A percentile compares a stretch with the other conserved stretches of the same genome.
Conservation (phyloP, 371 early-diverging fungal species). For the Mucor plumbeus region DNA sequence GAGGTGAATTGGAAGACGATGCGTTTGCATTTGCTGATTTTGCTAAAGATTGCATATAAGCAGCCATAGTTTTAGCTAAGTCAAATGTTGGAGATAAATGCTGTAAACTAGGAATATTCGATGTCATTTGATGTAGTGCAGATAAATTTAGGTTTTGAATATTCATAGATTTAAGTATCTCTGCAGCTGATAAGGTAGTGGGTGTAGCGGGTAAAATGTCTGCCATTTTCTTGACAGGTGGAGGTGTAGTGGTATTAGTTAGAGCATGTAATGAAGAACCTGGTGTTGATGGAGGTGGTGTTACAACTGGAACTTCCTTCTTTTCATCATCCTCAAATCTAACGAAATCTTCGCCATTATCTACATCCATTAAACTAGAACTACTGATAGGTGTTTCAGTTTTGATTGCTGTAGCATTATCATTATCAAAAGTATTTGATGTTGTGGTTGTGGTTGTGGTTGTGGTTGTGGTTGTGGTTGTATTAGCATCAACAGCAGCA, state of each 20-base stretch:
- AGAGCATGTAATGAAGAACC: background rate
- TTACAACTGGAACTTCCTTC: constrained; percentile 13
- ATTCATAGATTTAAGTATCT: constrained; percentile 40
- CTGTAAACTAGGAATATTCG: constrained; percentile 42
- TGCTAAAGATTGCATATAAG: constrained; percentile 45
- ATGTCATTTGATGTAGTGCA: constrained; percentile 49
- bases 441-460: background rate
- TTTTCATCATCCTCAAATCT: constrained; percentile 57
- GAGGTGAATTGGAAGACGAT: constrained; percentile 20
- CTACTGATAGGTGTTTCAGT: background rate
- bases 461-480: background rate
- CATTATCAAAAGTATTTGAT: background rate
- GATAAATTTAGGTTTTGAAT: constrained; percentile 48
- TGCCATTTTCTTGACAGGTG: constrained; percentile 15
- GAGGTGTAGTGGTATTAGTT: constrained; percentile 5
- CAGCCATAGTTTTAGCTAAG: constrained; percentile 41
- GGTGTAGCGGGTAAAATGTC: constrained; percentile 23
- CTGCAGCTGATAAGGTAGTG: constrained; percentile 27
- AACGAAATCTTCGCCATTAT: constrained; percentile 49
- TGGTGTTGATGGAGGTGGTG: constrained; percentile 1
- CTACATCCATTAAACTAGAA: constrained; percentile 22
- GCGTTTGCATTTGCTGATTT: constrained; percentile 29
- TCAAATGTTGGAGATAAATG: constrained; percentile 46
- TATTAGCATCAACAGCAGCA: background rate
- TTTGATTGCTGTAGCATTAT: background rate